Percentiles rank a stretch among this genome's conserved stretches.
Evolutionary conservation across 768 basidiomycete species (phyloP).

Genomic region (Fomitopsis serialis): DNA sequence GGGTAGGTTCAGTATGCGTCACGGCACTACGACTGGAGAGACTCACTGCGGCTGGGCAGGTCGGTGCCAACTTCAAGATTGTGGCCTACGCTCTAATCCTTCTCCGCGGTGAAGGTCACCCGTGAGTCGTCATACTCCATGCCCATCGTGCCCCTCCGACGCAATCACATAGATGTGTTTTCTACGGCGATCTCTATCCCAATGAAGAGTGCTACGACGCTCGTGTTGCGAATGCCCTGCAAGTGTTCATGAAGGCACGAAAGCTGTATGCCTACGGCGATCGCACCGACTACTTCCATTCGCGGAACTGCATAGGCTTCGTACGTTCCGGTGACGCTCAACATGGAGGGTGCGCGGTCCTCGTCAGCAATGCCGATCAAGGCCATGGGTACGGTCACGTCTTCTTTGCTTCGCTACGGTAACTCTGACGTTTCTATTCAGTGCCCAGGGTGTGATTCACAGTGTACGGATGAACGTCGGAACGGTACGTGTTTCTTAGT

Average conservation of each 20-base stretch:
- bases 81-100: constrained; percentile 82
- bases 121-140: constrained; percentile 42
- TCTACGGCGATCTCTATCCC: constrained; percentile 79
- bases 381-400: neutral
- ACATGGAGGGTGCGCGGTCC: constrained; percentile 61
- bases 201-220: constrained; percentile 63
- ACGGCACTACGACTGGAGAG: neutral
- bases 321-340: constrained; percentile 55
- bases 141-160: neutral
- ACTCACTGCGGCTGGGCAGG: constrained; percentile 34
- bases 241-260: constrained; percentile 53
- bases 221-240: constrained; percentile 44
- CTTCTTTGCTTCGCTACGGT: neutral
- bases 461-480: constrained; percentile 66
- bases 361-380: constrained; percentile 50
- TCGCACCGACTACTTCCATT: constrained; percentile 52
- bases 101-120: constrained; percentile 62
- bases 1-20: constrained; percentile 44
- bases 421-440: neutral
- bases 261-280: constrained; percentile 63
- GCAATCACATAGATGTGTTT: constrained; percentile 60
- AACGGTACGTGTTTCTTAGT: constrained; percentile 34
- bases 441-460: neutral
- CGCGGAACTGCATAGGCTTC: constrained; percentile 70
- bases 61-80: constrained; percentile 63